These are phyloP conservation scores for Camillea tinctor DNA, from an alignment of 2,329 filamentous ascomycete species.

Conservation along the genomic window DNA sequence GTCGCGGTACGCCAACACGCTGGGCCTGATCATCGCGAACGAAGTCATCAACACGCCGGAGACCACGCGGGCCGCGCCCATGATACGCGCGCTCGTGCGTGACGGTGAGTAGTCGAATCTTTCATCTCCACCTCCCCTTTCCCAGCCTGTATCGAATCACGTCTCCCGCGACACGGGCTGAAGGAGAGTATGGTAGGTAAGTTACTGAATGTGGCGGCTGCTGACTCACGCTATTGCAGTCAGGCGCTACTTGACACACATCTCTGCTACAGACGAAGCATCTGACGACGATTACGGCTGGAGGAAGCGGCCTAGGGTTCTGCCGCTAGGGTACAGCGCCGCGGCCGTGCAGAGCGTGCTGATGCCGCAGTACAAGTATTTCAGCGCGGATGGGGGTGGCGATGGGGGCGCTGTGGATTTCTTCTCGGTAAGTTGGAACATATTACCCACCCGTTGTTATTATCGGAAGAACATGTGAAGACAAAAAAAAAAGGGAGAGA, in stretches of 20 bases:
- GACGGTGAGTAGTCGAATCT: too few species aligned
- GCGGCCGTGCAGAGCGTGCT: neutral
- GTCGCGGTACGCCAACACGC: conserved; percentile 28
- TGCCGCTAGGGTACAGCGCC: conserved; percentile 20
- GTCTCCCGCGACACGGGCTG: too few species aligned
- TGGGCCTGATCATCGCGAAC: conserved; percentile 26
- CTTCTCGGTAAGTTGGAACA: conserved; percentile 15
- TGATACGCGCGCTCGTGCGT: conserved; percentile 25
- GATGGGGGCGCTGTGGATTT: conserved; percentile 18
- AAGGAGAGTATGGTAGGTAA: too few species aligned
- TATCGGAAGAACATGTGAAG: too few species aligned
- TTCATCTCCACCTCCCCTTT: too few species aligned
- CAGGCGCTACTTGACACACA: conserved; percentile 27
- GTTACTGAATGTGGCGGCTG: too few species aligned
- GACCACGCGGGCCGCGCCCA: conserved; percentile 12
- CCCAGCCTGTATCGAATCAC: too few species aligned
- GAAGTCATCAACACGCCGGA: conserved; percentile 14
- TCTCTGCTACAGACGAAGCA: conserved; percentile 1
- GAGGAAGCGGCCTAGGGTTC: conserved; percentile 6
- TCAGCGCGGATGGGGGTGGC: conserved; percentile 8
- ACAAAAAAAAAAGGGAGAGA: neutral
- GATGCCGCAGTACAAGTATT: conserved; percentile 20
- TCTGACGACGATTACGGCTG: too few species aligned
- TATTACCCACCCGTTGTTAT: too few species aligned
- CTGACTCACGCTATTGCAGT: too few species aligned